phyloP scores from a whole-genome alignment of 2,329 filamentous ascomycete genomes.

The Penicillium freii region DNA sequence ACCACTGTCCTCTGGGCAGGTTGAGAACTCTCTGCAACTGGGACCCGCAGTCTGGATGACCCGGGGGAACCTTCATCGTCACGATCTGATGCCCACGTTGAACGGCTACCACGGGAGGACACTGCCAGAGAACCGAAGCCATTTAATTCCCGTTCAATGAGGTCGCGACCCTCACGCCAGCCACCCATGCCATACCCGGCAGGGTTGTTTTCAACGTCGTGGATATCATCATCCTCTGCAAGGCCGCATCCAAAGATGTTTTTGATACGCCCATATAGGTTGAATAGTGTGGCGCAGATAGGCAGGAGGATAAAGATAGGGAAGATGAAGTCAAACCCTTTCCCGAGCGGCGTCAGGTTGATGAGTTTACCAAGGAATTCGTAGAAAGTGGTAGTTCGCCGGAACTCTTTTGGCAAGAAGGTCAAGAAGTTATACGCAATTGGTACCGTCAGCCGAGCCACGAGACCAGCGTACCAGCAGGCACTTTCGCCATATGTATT shows the following conservation, averaged over 20 bases:
- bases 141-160: constrained; percentile 83
- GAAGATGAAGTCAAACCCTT: constrained; percentile 84
- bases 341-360: constrained; percentile 75
- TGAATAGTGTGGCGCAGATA: constrained; percentile 81
- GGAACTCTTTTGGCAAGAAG: constrained; percentile 72
- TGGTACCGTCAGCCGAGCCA: constrained; percentile 88
- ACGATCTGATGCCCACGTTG: constrained; percentile 29
- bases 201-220: constrained; percentile 60
- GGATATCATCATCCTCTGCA: constrained; percentile 67
- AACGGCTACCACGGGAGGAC: constrained; percentile 34
- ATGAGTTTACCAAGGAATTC: constrained; percentile 79
- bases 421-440: constrained; percentile 96
- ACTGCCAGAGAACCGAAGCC: constrained; percentile 54
- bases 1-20: constrained; percentile 34
- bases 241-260: constrained; percentile 76
- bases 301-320: constrained; percentile 84
- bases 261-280: constrained; percentile 79
- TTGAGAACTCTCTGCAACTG: constrained; percentile 30
- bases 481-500: constrained; percentile 92
- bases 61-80: constrained; percentile 27
- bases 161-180: constrained; percentile 86
- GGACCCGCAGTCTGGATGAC: constrained; percentile 36
- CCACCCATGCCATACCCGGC: constrained; percentile 71
- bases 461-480: constrained; percentile 92
- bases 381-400: constrained; percentile 79